Percentiles rank a stretch among this genome's conserved stretches.
These are phyloP conservation scores for Bretziella fagacearum DNA, from an alignment of 2,329 filamentous ascomycete species.

Conservation along the genomic window DNA sequence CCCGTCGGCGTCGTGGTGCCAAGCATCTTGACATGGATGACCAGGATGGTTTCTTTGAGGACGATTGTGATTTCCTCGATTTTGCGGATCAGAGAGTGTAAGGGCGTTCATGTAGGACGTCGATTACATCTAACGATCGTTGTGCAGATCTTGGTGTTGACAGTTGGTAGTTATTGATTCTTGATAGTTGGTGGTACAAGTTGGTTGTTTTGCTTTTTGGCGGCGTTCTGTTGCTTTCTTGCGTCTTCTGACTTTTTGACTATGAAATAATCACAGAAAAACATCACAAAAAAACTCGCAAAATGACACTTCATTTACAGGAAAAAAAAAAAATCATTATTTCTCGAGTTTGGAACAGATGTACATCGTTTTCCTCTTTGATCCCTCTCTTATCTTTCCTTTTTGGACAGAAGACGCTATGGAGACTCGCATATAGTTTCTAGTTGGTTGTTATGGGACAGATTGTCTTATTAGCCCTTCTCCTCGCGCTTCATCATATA, in stretches of 20 bases:
- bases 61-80: constrained; percentile 81
- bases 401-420: no score
- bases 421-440: no score
- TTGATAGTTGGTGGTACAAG: constrained; percentile 1
- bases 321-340: background rate
- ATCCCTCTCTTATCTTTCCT: no score
- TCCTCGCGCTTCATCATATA: no score
- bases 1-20: constrained; percentile 43
- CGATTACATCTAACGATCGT: no score
- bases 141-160: background rate
- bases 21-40: constrained; percentile 31
- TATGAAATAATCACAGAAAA: background rate
- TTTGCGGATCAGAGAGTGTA: constrained; percentile 50
- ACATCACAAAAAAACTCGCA: constrained; percentile 2
- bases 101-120: no score
- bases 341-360: no score
- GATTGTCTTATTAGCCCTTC: no score
- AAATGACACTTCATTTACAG: background rate
- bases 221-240: background rate
- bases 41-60: constrained; percentile 70
- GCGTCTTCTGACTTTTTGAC: background rate
- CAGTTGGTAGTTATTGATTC: background rate
- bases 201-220: background rate
- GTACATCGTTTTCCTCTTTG: no score
- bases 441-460: no score